These are phyloP conservation scores for Mesotaenium endlicherianum DNA, from an alignment of 139 green algal species.

Conservation along the genomic window DNA sequence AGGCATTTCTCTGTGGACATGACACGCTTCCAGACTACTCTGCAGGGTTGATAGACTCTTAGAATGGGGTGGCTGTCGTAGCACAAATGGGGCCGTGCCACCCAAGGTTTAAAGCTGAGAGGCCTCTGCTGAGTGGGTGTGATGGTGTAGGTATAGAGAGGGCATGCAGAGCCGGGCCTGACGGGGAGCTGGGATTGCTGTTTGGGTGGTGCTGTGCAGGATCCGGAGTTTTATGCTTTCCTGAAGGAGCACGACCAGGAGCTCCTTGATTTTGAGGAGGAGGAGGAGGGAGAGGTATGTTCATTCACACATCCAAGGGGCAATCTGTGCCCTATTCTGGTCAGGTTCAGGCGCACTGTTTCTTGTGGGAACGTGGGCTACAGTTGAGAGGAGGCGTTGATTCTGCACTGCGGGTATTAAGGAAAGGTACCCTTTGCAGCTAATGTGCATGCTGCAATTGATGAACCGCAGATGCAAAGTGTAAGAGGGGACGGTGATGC, in stretches of 20 bases:
- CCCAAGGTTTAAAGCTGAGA: not conserved
- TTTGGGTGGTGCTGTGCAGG: conserved; percentile 56
- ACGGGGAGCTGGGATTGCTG: not conserved
- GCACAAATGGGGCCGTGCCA: not conserved
- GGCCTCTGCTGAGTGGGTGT: not conserved
- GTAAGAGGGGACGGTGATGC: too few relatives aligned
- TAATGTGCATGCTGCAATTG: too few relatives aligned
- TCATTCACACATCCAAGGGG: too few relatives aligned
- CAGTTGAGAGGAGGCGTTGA: too few relatives aligned
- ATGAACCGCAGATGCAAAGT: too few relatives aligned
- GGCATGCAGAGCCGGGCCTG: not conserved
- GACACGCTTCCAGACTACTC: not conserved
- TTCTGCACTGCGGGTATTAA: too few relatives aligned
- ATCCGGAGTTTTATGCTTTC: conserved; percentile 94
- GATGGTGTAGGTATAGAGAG: not conserved
- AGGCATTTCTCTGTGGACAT: not conserved
- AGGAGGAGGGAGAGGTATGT: conserved; percentile 54
- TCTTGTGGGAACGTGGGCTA: too few relatives aligned
- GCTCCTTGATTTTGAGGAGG: conserved; percentile 78
- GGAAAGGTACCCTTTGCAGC: too few relatives aligned
- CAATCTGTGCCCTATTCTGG: too few relatives aligned
- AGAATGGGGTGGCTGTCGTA: not conserved
- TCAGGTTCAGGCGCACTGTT: too few relatives aligned
- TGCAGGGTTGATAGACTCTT: not conserved
- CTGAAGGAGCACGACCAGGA: conserved; percentile 78